Evolutionary conservation across 805 yeast genomes (phyloP).

Genomic region (Candida montana): DNA sequence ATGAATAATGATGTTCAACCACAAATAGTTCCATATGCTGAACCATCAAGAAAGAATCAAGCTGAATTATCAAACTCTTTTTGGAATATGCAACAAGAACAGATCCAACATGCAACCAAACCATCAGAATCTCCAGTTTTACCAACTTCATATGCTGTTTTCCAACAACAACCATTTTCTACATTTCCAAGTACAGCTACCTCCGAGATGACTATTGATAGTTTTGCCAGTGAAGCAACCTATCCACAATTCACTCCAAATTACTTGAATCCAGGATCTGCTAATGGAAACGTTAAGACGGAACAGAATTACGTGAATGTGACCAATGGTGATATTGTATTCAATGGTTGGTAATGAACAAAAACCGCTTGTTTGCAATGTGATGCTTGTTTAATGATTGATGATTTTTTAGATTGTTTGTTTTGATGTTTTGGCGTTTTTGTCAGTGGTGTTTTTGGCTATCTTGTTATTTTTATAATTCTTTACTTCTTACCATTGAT

Average conservation of each 20-base stretch:
- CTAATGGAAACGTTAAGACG: not conserved
- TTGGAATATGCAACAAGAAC: conserved; percentile 4
- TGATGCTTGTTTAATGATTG: not conserved
- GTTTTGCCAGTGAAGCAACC: not conserved
- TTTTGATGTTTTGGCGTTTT: too few species aligned
- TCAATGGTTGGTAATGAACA: conserved; percentile 1
- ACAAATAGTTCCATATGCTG: not conserved
- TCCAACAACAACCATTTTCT: not conserved
- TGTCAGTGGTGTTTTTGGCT: too few species aligned
- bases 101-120: not conserved
- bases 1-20: conserved; percentile 1
- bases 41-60: conserved; percentile 5
- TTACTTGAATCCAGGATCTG: not conserved
- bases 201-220: not conserved
- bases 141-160: not conserved
- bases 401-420: too few species aligned
- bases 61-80: conserved; percentile 1
- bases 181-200: conserved; percentile 1
- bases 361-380: not conserved
- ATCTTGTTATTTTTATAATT: too few species aligned
- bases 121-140: conserved; percentile 2
- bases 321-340: conserved; percentile 1
- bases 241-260: not conserved
- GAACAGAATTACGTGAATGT: not conserved
- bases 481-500: too few species aligned